Conservation (phyloP, 768 basidiomycete species). For the Coprinopsis strossmayeri region DNA sequence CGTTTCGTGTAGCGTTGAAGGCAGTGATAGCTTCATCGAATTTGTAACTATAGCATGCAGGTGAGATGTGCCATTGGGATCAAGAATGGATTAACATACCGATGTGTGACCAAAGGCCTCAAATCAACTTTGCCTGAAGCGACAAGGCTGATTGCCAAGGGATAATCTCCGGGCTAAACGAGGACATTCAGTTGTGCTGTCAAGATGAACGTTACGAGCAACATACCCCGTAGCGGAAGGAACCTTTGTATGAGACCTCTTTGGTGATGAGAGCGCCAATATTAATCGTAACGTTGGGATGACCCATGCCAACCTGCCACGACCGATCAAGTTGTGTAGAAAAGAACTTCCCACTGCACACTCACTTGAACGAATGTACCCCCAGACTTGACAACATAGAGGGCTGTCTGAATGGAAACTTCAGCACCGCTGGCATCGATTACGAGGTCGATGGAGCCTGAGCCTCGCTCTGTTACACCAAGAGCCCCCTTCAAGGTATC, state of each 20-base stretch:
- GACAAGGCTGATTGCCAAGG: constrained; percentile 78
- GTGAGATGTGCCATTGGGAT: not conserved
- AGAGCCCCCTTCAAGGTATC: constrained; percentile 57
- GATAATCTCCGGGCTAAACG: constrained; percentile 74
- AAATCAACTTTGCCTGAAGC: constrained; percentile 79
- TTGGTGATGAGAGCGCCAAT: constrained; percentile 64
- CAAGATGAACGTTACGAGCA: constrained; percentile 1
- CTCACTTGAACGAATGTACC: constrained; percentile 67
- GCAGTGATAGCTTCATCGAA: constrained; percentile 77
- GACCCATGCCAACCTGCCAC: constrained; percentile 79
- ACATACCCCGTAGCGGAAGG: constrained; percentile 85
- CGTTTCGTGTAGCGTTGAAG: constrained; percentile 73
- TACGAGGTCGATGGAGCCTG: constrained; percentile 72
- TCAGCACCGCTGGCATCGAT: constrained; percentile 93
- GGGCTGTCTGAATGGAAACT: constrained; percentile 82
- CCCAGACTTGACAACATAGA: constrained; percentile 69
- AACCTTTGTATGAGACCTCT: constrained; percentile 78
- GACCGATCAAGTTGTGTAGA: not conserved
- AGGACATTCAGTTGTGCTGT: constrained; percentile 3
- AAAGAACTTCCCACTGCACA: not conserved
- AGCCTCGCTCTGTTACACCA: constrained; percentile 65
- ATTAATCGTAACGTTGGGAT: constrained; percentile 68
- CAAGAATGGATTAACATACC: constrained; percentile 31
- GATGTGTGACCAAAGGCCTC: constrained; percentile 84
- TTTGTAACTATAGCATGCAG: constrained; percentile 41